A percentile compares a stretch with the other conserved stretches of the same genome.
phyloP scores from a whole-genome alignment of 352 stramenopile species.

The Thraustochytrium sp. region DNA sequence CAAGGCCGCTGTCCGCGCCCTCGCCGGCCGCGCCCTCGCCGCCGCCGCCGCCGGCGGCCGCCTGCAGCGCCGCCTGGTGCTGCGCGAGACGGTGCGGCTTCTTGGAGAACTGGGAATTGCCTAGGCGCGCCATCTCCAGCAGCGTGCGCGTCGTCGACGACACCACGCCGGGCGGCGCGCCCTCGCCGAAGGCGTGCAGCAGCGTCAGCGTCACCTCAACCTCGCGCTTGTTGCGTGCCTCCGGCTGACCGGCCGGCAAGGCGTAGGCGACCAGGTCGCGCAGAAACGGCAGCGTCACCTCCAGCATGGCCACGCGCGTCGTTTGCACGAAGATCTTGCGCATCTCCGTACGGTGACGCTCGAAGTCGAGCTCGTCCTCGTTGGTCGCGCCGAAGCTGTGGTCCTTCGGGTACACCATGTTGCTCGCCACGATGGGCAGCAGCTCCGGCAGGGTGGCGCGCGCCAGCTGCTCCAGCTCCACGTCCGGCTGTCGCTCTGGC shows the following conservation, averaged over 20 bases:
- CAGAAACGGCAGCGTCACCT: constrained; percentile 13
- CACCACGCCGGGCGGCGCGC: constrained; percentile 60
- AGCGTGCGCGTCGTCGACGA: constrained; percentile 55
- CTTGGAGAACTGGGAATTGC: constrained; percentile 61
- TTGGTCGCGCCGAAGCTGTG: constrained; percentile 53
- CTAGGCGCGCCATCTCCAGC: constrained; percentile 53
- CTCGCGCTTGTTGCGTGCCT: constrained; percentile 64
- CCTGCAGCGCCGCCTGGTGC: constrained; percentile 46
- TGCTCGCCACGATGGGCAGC: constrained; percentile 69
- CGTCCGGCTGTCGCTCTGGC: constrained; percentile 35
- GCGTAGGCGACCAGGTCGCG: background rate
- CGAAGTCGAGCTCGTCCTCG: constrained; percentile 70
- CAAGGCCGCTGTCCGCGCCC: background rate
- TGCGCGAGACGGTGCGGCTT: constrained; percentile 64
- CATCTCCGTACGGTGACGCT: constrained; percentile 69
- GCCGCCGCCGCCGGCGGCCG: too few species aligned
- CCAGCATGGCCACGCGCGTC: constrained; percentile 45
- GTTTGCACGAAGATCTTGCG: constrained; percentile 80
- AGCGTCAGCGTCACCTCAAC: constrained; percentile 71
- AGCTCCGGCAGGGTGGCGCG: constrained; percentile 68
- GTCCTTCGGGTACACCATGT: constrained; percentile 67
- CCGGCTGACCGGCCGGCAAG: constrained; percentile 56
- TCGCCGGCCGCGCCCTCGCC: too few species aligned
- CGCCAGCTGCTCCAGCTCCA: constrained; percentile 60
- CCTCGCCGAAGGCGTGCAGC: constrained; percentile 73